phyloP scores from a whole-genome alignment of 2,329 filamentous ascomycete species.

The Ophiobolus disseminans region DNA sequence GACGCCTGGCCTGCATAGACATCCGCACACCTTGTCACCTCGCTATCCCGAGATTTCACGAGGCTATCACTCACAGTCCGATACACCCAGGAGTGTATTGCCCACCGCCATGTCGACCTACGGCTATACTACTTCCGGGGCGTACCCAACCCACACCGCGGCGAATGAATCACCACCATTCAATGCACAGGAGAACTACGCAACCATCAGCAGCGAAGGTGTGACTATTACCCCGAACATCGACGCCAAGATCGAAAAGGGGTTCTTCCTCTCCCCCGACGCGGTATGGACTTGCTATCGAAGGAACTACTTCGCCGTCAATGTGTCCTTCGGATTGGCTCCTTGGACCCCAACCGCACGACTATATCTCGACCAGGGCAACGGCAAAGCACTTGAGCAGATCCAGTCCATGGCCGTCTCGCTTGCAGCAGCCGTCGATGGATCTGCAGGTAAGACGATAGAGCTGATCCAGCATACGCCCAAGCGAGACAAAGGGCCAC shows the following conservation, averaged over 20 bases:
- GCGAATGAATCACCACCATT: conserved; percentile 53
- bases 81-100: conserved; percentile 48
- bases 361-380: conserved; percentile 62
- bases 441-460: conserved; percentile 75
- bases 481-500: conserved; percentile 87
- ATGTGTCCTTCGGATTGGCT: conserved; percentile 76
- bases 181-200: conserved; percentile 58
- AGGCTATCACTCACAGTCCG: conserved; percentile 45
- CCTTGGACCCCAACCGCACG: conserved; percentile 66
- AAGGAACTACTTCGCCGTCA: conserved; percentile 88
- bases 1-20: conserved; percentile 47
- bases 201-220: conserved; percentile 68
- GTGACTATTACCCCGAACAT: conserved; percentile 73
- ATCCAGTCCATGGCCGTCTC: conserved; percentile 82
- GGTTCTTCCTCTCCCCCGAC: conserved; percentile 79
- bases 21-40: conserved; percentile 44
- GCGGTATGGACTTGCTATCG: conserved; percentile 91
- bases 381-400: conserved; percentile 57
- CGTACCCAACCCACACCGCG: conserved; percentile 24
- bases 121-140: conserved; percentile 27
- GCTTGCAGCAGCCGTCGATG: conserved; percentile 83
- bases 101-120: conserved; percentile 37
- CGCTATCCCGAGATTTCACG: conserved; percentile 43
- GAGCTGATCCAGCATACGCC: conserved; percentile 90
- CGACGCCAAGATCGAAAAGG: conserved; percentile 83